These are phyloP conservation scores for Erythrophleum fordii DNA, from an alignment of 306 rosid genomes.

Conservation along the genomic window DNA sequence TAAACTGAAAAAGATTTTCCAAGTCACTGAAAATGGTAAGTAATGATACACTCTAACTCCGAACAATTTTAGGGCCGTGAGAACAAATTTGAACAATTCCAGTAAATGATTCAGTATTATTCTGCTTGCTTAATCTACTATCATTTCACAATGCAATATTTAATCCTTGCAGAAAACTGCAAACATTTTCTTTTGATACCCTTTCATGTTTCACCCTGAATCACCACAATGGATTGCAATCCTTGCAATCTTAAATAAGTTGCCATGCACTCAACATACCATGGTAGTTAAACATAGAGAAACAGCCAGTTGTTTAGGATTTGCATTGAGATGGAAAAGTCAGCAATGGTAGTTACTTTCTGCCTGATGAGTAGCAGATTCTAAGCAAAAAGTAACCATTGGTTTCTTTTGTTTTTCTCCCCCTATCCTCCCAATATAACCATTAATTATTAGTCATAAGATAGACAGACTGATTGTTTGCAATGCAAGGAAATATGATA, in stretches of 20 bases:
- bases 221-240: constrained; percentile 6
- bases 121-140: neutral
- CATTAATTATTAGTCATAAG: neutral
- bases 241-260: constrained; percentile 9
- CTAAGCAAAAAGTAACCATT: neutral
- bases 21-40: constrained; percentile 42
- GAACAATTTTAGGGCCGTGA: constrained; percentile 25
- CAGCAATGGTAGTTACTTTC: constrained; percentile 1
- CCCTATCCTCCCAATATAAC: neutral
- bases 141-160: neutral
- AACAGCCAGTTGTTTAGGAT: neutral
- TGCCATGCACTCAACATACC: neutral
- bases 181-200: neutral
- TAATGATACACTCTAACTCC: constrained; percentile 37
- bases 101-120: too few relatives aligned
- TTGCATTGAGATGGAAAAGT: constrained; percentile 2
- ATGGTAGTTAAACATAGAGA: constrained; percentile 13
- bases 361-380: neutral
- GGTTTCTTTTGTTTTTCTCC: neutral
- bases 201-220: neutral
- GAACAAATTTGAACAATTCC: constrained; percentile 10
- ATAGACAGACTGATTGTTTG: neutral
- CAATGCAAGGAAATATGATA: neutral
- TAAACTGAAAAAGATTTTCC: constrained; percentile 35
- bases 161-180: neutral